Percentiles rank a stretch among this genome's conserved stretches.
phyloP scores from a whole-genome alignment of 2,329 filamentous ascomycete species.

The Xylariaceae sp. region DNA sequence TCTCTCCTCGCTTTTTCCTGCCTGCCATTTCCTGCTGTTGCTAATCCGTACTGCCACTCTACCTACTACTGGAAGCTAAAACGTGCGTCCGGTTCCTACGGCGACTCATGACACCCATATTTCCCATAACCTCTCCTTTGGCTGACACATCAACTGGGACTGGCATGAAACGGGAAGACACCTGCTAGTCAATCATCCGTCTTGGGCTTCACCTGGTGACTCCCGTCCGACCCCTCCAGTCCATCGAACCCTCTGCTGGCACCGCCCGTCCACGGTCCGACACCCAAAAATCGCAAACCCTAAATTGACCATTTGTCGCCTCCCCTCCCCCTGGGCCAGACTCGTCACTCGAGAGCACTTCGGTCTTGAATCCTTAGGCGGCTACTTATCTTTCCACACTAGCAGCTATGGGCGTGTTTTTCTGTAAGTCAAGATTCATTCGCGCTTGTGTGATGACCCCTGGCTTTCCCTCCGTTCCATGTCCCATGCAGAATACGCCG shows the following conservation, averaged over 20 bases:
- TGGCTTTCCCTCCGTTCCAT: background rate
- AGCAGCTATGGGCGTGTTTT: conserved; percentile 7
- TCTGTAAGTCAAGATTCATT: conserved; percentile 11
- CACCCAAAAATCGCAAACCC: background rate
- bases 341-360: background rate
- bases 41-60: too few relatives aligned
- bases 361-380: background rate
- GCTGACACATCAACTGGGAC: background rate
- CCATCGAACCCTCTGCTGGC: background rate
- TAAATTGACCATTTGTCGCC: background rate
- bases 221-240: background rate
- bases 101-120: background rate
- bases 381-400: background rate
- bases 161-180: background rate
- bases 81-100: background rate
- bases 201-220: too few relatives aligned
- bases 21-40: too few relatives aligned
- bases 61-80: too few relatives aligned
- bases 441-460: background rate
- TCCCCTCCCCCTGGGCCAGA: background rate
- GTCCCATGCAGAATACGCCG: background rate
- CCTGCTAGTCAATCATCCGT: too few relatives aligned
- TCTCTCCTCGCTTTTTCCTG: too few relatives aligned
- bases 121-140: background rate
- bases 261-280: background rate